phyloP scores from a whole-genome alignment of 176 grass and related monocot species.

The Aegilops bicornis region DNA sequence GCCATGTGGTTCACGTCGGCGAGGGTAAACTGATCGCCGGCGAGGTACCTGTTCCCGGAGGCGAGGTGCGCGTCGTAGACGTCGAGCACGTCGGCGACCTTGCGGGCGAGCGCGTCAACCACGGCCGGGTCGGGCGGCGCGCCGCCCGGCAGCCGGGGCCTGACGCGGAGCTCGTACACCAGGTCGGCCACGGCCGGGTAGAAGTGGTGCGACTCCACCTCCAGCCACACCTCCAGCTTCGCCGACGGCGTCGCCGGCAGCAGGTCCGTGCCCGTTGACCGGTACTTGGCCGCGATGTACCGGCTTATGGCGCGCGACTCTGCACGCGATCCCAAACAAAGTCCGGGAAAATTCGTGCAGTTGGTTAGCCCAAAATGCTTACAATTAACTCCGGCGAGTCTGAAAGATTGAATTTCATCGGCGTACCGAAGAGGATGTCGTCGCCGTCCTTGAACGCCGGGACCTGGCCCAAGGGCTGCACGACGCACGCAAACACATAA shows the following conservation, averaged over 20 bases:
- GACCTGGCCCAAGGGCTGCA: conserved; percentile 6
- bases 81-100: conserved; percentile 65
- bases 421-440: conserved; percentile 4
- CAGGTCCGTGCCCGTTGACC: conserved; percentile 33
- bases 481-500: background rate
- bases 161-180: conserved; percentile 52
- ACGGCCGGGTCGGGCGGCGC: conserved; percentile 32
- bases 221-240: conserved; percentile 67
- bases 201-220: conserved; percentile 81
- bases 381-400: background rate
- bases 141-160: conserved; percentile 31
- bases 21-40: conserved; percentile 60
- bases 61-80: conserved; percentile 70
- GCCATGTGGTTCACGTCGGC: conserved; percentile 76
- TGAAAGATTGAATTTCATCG: background rate
- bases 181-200: conserved; percentile 28
- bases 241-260: conserved; percentile 23
- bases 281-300: conserved; percentile 62
- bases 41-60: conserved; percentile 56
- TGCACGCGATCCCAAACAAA: background rate
- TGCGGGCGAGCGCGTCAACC: conserved; percentile 43
- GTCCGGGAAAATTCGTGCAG: background rate
- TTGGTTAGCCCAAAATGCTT: background rate
- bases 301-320: conserved; percentile 74
- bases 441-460: conserved; percentile 1